A percentile compares a stretch with the other conserved stretches of the same genome.
phyloP scores from a whole-genome alignment of 2,329 filamentous ascomycete genomes.

The Alternaria dauci region DNA sequence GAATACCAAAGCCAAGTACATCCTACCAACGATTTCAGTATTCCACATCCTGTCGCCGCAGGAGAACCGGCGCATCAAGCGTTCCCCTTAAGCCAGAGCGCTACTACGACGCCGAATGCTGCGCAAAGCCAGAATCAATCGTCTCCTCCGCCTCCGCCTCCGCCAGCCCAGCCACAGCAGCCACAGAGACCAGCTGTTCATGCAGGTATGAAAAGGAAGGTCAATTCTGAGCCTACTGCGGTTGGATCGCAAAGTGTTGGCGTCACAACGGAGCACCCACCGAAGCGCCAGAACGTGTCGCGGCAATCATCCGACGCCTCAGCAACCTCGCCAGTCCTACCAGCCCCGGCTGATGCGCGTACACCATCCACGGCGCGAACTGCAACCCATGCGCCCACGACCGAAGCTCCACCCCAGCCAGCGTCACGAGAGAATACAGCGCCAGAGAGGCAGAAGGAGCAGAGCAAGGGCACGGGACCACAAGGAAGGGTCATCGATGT shows the following conservation, averaged over 20 bases:
- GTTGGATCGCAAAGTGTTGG: slow-evolving; percentile 35
- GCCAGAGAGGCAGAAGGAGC: slow-evolving; percentile 33
- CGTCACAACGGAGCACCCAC: slow-evolving; percentile 26
- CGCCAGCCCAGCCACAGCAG: slow-evolving; percentile 31
- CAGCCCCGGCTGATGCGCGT: slow-evolving; percentile 26
- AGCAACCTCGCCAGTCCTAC: slow-evolving; percentile 31
- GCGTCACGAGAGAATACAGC: slow-evolving; percentile 25
- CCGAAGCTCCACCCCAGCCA: slow-evolving; percentile 25
- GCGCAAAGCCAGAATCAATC: slow-evolving; percentile 35
- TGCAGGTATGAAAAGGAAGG: slow-evolving; percentile 50
- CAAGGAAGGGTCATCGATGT: slow-evolving; percentile 47
- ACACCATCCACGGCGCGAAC: slow-evolving; percentile 31
- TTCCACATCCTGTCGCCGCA: slow-evolving; percentile 41
- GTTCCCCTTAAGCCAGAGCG: slow-evolving; percentile 26
- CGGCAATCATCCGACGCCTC: slow-evolving; percentile 45
- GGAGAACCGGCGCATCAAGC: slow-evolving; percentile 31
- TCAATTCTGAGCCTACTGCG: slow-evolving; percentile 42
- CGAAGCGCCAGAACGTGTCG: slow-evolving; percentile 47
- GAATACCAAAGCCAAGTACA: slow-evolving; percentile 44
- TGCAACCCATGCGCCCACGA: slow-evolving; percentile 22
- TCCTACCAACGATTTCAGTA: slow-evolving; percentile 49
- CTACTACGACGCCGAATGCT: slow-evolving; percentile 19
- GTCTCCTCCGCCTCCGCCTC: slow-evolving; percentile 22
- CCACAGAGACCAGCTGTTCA: slow-evolving; percentile 31
- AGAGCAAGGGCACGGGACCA: slow-evolving; percentile 44